Base-by-base conservation (phyloP, 192 early-diverging fungal genomes). In the Coemansia sp. region DNA sequence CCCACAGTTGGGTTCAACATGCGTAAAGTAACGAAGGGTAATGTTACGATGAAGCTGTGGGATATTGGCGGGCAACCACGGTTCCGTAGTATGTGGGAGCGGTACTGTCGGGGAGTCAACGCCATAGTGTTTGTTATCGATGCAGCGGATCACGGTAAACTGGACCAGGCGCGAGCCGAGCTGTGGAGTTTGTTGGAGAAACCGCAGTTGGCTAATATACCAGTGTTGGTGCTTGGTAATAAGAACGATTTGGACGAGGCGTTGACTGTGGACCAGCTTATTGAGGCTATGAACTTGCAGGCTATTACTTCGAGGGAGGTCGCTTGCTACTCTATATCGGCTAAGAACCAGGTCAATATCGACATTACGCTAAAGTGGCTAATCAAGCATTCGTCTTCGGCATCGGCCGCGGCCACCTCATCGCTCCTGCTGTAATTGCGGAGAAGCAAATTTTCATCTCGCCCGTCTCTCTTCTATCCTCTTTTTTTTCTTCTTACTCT, bases 1-100 rank as follows among this genome's bases (percentile, higher is more conserved):
- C 98, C 98, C 3, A 99, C 98, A 7, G 95, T 99, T 24, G 98
- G 98, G 12, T 99, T 98, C 80, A 98, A 98, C 77, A 99, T 99
- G 98, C 88, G 97, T 71, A 98, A 92, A 73, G 92, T 95, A 41
- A 91, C 92, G 11, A 93, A 94, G 86, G 92, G 94, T 69, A 94
- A 93, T 57, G 95, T 99, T 36, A 94, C 92, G 16, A 98, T 99
- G 95, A 98, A 98, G 79, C 83, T 99, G 66, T 99, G 98, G 98
- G 98, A 99, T 83, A 90, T 99, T 79, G 98, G 98, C 46, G 98
- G 98, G 11, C 98, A 99, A 77, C 93, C 97, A 53, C 85, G 97
- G 68, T 98, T 99, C 85, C 80, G 98, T 53, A 95, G 91, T 80
- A 99, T 98, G 97, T 99, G 98, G 91, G 90, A 92, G 70, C 78